phyloP scores from a whole-genome alignment of 441 rosid species.

The Capsella rubella region DNA sequence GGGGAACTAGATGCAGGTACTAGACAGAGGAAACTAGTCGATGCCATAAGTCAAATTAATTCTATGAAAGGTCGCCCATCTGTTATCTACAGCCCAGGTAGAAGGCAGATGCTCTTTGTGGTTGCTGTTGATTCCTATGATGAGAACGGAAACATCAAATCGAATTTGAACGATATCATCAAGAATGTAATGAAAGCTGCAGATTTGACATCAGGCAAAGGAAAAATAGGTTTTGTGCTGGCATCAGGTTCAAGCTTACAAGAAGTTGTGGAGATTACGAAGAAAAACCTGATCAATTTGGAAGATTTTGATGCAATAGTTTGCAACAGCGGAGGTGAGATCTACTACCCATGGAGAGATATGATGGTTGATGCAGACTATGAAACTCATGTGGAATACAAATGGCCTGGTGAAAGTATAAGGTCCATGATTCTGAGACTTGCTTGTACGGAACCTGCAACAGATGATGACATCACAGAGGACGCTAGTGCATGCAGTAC shows the following conservation, averaged over 20 bases:
- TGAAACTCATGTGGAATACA: conserved; percentile 78
- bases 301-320: conserved; percentile 84
- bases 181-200: conserved; percentile 73
- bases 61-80: conserved; percentile 52
- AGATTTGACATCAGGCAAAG: conserved; percentile 53
- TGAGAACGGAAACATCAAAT: conserved; percentile 53
- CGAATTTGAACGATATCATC: conserved; percentile 55
- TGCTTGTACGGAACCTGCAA: conserved; percentile 59
- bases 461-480: conserved; percentile 63
- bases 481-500: conserved; percentile 56
- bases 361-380: conserved; percentile 73
- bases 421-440: conserved; percentile 60
- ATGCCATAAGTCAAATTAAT: conserved; percentile 66
- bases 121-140: conserved; percentile 72
- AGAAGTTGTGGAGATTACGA: conserved; percentile 65
- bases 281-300: conserved; percentile 57
- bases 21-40: conserved; percentile 79
- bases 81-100: conserved; percentile 65
- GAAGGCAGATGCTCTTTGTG: conserved; percentile 80
- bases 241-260: conserved; percentile 69
- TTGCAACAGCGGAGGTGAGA: conserved; percentile 86
- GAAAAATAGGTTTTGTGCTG: conserved; percentile 69
- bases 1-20: conserved; percentile 76
- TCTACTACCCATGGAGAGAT: conserved; percentile 85
- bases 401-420: conserved; percentile 89